Evolutionary conservation across 1,284 basidiomycete species (phyloP), one percentile per base, ranked within the genome.

Genomic region (Porodaedalea pini): DNA sequence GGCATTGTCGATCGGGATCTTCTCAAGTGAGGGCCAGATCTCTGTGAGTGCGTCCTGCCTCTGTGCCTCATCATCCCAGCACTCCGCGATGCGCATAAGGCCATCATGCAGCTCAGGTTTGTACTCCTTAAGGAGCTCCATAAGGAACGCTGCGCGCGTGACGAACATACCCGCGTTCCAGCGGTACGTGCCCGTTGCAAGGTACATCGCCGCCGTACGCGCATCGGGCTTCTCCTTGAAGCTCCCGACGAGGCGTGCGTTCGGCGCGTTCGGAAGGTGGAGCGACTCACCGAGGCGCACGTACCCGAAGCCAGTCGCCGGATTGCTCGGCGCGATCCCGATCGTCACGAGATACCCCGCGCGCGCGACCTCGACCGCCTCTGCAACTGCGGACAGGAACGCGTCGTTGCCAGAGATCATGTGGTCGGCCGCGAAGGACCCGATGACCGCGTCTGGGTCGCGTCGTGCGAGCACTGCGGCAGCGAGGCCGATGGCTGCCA

Each of bases 141-240:
- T 75, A 25, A 92, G 74, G 65, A 88, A 79, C 15, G 79, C 73
- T 2, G 89, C 89, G 70, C 83, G 88, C 17, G 82, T 86, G 37
- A 92, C 89, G 73, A 92, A 92, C 89, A 92, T 92, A 62, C 89
- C 89, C 10, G 88, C 89, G 66, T 92, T 92, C 89, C 89, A 92
- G 59, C 88, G 82, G 70, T 92, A 92, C 64, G 80, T 86, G 69
- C 89, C 90, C 21, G 88, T 90, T 44, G 84, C 81, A 64, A 91
- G 88, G 71, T 91, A 92, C 27, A 83, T 81, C 49, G 89, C 87
- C 6, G 88, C 88, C 0, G 88, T 92, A 40, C 88, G 79, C 5
- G 88, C 88, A 69, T 92, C 89, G 4, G 88, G 88, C 67, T 91
- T 91, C 70, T 92, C 88, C 71, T 91, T 91, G 76, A 92, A 91